Conservation (phyloP, 1,284 basidiomycete species). For the Marasmius oreades region DNA sequence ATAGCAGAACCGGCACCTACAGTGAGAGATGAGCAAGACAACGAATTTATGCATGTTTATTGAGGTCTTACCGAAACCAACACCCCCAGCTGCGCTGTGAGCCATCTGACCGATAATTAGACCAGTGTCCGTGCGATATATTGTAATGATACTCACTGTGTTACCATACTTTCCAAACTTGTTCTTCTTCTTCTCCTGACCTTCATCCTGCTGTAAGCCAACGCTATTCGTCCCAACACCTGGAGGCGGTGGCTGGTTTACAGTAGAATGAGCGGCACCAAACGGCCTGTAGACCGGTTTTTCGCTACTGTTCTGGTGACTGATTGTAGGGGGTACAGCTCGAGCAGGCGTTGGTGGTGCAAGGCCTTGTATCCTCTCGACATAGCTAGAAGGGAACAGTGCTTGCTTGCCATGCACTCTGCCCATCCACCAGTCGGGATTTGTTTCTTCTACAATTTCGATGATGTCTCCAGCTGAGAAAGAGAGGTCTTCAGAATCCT, state of each 20-base stretch:
- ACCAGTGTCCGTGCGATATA: constrained; percentile 4
- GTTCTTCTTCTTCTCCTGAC: constrained; percentile 48
- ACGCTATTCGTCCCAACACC: constrained; percentile 28
- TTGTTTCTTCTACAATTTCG: constrained; percentile 57
- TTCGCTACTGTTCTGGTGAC: constrained; percentile 12
- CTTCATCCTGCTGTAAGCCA: constrained; percentile 34
- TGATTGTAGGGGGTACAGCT: constrained; percentile 21
- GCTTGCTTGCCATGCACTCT: constrained; percentile 52
- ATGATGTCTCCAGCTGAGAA: constrained; percentile 57
- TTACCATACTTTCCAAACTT: constrained; percentile 55
- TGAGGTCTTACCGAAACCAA: constrained; percentile 55
- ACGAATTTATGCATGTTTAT: constrained; percentile 16
- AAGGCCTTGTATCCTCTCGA: constrained; percentile 42
- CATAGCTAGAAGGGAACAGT: constrained; percentile 62
- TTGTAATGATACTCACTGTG: constrained; percentile 36
- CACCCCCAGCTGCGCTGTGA: constrained; percentile 64
- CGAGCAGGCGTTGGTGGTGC: constrained; percentile 18
- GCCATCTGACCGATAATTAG: constrained; percentile 45
- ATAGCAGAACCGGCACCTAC: constrained; percentile 41
- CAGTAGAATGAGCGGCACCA: constrained; percentile 35
- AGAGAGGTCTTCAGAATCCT: constrained; percentile 60
- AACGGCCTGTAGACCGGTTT: constrained; percentile 37
- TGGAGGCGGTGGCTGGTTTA: constrained; percentile 32
- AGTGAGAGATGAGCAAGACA: not conserved
- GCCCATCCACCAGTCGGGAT: constrained; percentile 67